Base-by-base conservation (phyloP, 148 eudicot species). In the Rhododendron molle region DNA sequence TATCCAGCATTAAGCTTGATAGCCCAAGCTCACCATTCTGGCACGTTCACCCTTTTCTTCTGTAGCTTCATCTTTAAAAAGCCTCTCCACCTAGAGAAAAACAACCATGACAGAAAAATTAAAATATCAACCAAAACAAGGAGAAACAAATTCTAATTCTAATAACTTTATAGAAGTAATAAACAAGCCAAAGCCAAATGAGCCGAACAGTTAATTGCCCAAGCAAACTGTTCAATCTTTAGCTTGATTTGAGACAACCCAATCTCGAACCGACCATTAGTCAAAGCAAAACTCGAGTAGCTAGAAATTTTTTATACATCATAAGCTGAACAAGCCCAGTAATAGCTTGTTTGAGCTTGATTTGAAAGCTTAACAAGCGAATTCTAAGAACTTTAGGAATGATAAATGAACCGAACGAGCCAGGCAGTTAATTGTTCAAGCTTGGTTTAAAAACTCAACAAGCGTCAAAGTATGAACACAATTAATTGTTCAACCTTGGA, bases 11-110 rank as follows among this genome's bases (percentile, higher is more conserved):
- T 47, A 81, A 79, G 69, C 10, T 44, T 21, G 38, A 76, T 3
- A 34, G n/a, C 72, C 34, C 46, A 86, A 62, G 85, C 94, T 90
- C 72, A 97, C 99, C 99, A 97, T 95, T 86, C 98, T 90, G 76
- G 99, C 99, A 14, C 99, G 95, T 82, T 95, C 99, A 69, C 99
- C 99, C 92, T 94, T 97, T 83, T 97, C 99, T 88, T 97, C 98
- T 0, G 98, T 94, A 83, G 99, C 99, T 67, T 97, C 99, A 92
- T 95, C 94, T 88, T 95, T 97, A 62, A 97, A 76, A 83, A 97
- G 92, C 85, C 86, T 92, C 73, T 91, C 93, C 65, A 90, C 86
- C 99, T 94, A 86, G 74, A 76, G n/a, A 86, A 21, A 58, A 86
- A 26, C 32, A 26, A 88, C 38, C 65, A 65, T 7, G 21, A 47